A percentile compares a stretch with the other conserved stretches of the same genome.
Evolutionary conservation across 768 basidiomycete species (phyloP).

Genomic region (Xerocomus spinulosus): DNA sequence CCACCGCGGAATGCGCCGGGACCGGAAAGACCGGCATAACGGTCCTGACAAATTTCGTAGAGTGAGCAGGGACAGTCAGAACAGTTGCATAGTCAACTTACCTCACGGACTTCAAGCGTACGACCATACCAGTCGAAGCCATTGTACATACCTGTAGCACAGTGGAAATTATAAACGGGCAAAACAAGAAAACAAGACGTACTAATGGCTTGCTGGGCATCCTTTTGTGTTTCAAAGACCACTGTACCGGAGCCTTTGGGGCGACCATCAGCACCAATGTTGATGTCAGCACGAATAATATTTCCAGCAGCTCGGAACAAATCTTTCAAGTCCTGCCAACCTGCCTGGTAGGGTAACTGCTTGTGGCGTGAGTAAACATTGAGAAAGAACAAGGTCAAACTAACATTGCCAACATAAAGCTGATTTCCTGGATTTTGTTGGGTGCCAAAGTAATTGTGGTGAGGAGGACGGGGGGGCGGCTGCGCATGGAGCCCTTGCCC

Average conservation of each 20-base stretch:
- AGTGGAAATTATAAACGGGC: neutral
- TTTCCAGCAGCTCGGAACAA: constrained; percentile 93
- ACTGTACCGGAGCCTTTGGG: constrained; percentile 98
- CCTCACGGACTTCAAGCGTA: constrained; percentile 93
- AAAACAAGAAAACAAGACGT: constrained; percentile 28
- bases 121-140: constrained; percentile 98
- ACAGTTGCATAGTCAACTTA: constrained; percentile 29
- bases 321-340: constrained; percentile 98
- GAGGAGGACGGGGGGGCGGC: constrained; percentile 79
- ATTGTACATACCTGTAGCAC: constrained; percentile 79
- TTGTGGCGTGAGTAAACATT: constrained; percentile 3
- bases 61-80: neutral
- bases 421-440: constrained; percentile 74
- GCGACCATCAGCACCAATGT: constrained; percentile 85
- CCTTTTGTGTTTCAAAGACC: constrained; percentile 86
- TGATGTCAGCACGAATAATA: constrained; percentile 94
- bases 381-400: constrained; percentile 16
- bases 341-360: constrained; percentile 93
- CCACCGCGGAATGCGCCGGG: constrained; percentile 54
- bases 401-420: constrained; percentile 87
- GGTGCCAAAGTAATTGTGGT: constrained; percentile 67
- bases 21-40: constrained; percentile 81
- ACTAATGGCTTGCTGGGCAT: constrained; percentile 92
- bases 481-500: constrained; percentile 79
- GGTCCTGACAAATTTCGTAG: constrained; percentile 53